Conservation (phyloP, 2,329 filamentous ascomycete genomes). For the Sarocladiaceae sp. region DNA sequence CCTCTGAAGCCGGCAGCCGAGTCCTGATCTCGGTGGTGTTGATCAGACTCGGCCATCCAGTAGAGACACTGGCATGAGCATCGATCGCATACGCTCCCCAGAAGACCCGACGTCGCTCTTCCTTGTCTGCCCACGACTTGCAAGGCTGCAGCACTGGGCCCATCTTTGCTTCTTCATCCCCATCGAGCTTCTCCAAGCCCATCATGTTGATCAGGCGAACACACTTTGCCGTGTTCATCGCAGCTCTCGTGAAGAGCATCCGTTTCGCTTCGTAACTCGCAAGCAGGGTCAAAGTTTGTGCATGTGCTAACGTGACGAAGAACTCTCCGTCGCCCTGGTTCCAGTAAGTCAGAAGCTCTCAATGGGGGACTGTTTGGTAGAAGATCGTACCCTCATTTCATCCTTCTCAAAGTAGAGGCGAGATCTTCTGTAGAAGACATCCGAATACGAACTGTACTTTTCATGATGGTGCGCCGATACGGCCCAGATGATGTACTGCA, state of each 20-base stretch:
- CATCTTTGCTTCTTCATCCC: conserved; percentile 49
- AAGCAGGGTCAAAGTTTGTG: conserved; percentile 73
- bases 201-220: conserved; percentile 74
- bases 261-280: conserved; percentile 75
- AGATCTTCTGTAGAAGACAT: conserved; percentile 74
- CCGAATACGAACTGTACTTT: conserved; percentile 65
- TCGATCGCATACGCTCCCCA: conserved; percentile 82
- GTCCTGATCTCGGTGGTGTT: conserved; percentile 62
- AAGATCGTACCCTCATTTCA: conserved; percentile 62
- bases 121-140: conserved; percentile 69
- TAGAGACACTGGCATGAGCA: conserved; percentile 79
- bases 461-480: conserved; percentile 64
- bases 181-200: conserved; percentile 74
- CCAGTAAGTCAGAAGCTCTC: not conserved
- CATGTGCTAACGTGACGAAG: conserved; percentile 72
- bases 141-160: conserved; percentile 69
- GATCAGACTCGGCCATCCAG: conserved; percentile 81
- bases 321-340: conserved; percentile 64
- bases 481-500: conserved; percentile 88
- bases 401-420: conserved; percentile 78
- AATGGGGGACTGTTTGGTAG: not conserved
- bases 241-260: conserved; percentile 80
- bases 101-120: conserved; percentile 75
- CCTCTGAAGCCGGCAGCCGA: conserved; percentile 72
- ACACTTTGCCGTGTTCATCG: conserved; percentile 70